Conservation (phyloP, 306 rosid genomes). For the Trichosanthes truncata region DNA sequence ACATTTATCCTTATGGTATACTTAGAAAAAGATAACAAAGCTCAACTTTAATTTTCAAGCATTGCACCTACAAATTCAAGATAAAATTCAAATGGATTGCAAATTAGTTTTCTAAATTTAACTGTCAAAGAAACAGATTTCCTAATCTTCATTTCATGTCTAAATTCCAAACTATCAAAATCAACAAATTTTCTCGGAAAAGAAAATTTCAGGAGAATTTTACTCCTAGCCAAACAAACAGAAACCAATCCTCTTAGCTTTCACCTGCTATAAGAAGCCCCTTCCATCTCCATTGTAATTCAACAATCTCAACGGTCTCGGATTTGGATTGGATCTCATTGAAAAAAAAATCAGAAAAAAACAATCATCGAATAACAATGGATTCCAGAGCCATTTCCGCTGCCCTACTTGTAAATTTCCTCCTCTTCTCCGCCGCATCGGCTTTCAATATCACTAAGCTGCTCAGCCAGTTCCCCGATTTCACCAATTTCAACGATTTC, state of each 20-base stretch:
- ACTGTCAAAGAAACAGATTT: background rate
- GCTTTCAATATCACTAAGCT: slow-evolving; percentile 38
- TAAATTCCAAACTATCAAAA: background rate
- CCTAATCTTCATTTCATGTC: background rate
- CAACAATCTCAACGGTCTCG: slow-evolving; percentile 7
- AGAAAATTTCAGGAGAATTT: slow-evolving; percentile 2
- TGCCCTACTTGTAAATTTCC: slow-evolving; percentile 20
- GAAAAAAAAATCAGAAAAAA: background rate
- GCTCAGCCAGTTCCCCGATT: slow-evolving; percentile 20
- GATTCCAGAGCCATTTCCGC: slow-evolving; percentile 29
- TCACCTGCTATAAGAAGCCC: background rate
- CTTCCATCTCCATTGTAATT: background rate
- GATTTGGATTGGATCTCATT: background rate
- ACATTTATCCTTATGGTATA: too few species aligned
- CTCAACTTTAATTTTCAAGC: too few species aligned
- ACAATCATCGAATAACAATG: slow-evolving; percentile 14
- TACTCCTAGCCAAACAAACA: background rate
- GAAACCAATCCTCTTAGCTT: background rate
- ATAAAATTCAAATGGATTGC: background rate
- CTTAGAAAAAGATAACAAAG: too few species aligned
- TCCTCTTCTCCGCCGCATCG: slow-evolving; percentile 18
- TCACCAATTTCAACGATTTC: slow-evolving; percentile 21
- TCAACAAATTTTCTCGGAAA: background rate
- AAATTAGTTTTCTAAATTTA: background rate
- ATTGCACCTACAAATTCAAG: background rate